Conservation (phyloP, 495 filamentous ascomycete genomes). For the Extremus antarcticus region DNA sequence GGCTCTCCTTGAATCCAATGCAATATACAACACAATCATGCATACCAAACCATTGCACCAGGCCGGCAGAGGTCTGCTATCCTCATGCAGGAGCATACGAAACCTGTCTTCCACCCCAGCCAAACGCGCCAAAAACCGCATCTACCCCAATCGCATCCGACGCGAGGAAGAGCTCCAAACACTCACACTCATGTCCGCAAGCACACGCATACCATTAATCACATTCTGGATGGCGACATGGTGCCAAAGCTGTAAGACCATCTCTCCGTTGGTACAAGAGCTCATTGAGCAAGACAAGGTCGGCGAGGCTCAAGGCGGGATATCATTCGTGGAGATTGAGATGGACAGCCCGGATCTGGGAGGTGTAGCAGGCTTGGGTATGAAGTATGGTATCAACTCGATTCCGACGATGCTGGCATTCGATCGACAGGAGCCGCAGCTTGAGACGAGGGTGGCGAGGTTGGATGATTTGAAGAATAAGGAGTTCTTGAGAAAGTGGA, state of each 20-base stretch:
- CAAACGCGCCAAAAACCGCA: constrained; percentile 22
- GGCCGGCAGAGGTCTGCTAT: neutral
- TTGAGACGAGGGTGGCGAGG: constrained; percentile 43
- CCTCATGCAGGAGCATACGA: neutral
- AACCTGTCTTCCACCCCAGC: constrained; percentile 1
- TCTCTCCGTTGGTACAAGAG: constrained; percentile 42
- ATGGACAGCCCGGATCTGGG: constrained; percentile 49
- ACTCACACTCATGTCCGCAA: constrained; percentile 47
- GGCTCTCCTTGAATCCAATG: too few relatives aligned
- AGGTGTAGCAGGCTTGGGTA: constrained; percentile 28
- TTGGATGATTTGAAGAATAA: constrained; percentile 43
- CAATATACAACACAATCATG: too few relatives aligned
- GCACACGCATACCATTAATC: constrained; percentile 47
- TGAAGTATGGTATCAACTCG: constrained; percentile 37
- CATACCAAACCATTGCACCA: neutral
- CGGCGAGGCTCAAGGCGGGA: constrained; percentile 49
- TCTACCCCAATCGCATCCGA: constrained; percentile 40
- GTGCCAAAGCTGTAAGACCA: constrained; percentile 47
- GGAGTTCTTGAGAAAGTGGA: constrained; percentile 48
- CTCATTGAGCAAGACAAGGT: constrained; percentile 43
- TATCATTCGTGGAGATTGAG: constrained; percentile 52
- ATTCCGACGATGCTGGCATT: constrained; percentile 62
- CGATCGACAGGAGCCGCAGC: constrained; percentile 47
- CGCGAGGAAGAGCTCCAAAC: constrained; percentile 49
- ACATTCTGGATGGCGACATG: constrained; percentile 62